Base-by-base conservation (phyloP, 73 alveolate species). In the Paramecium sonneborni region DNA sequence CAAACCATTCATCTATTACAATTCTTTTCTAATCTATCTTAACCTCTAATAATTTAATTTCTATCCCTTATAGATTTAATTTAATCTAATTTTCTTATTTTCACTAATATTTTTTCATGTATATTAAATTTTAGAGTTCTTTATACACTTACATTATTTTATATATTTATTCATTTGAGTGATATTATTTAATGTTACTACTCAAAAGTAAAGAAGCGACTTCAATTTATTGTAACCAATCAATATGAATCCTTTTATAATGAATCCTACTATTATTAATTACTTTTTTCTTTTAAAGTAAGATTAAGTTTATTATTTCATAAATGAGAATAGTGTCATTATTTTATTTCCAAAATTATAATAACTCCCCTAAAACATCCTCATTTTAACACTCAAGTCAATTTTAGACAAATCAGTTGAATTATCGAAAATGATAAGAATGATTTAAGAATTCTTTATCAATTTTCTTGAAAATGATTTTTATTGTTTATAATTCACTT, bases 241-340 rank as follows among this genome's bases (percentile, higher is more conserved):
- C 6, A 21, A 79, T 79, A 39, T 24, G 41, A 20, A 79, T 41
- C 11, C 90, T 76, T 6, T 23, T 79, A 21, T 32, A 20, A 79
- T 38, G 39, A 38, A 79, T 76, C 6, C 55, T 79, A 43, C 26
- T 79, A 79, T 41, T 74, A 79, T 79, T 79, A 79, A 44, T 26
- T 79, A 39, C 34, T 79, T 6, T 24, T 18, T 24, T 15, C 41
- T 1, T 79, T 79, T 44, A 23, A 38, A 26, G 72, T 23, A 23
- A 76, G 90, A 9, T 38, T 2, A 79, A 21, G 90, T 79, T 41
- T 18, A 52, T 52, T 79, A 9, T 41, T 15, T 41, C 12, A n/a
- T 3, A 10, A 43, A 14, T 34, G n/a, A 30, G n/a, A 37, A 24
- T 38, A 74, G 87, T 21, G 10, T 32, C 87, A 12, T 37, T 74